phyloP scores from a whole-genome alignment of 805 yeast species.

The Starmerella kuoi region DNA sequence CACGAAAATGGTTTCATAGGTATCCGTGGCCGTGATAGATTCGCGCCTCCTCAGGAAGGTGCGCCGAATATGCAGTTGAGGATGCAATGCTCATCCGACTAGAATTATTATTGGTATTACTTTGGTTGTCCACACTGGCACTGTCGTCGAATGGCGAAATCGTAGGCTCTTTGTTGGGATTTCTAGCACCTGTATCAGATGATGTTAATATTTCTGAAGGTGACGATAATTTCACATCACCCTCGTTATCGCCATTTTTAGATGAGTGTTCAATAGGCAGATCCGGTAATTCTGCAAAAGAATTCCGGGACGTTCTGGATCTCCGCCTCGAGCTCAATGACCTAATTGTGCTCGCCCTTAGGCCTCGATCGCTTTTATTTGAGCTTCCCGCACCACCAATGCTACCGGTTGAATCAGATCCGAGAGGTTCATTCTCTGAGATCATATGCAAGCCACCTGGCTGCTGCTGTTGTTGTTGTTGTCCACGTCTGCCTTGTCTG shows the following conservation, averaged over 20 bases:
- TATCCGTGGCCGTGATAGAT: conserved; percentile 10
- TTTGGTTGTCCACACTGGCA: background rate
- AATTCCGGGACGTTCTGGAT: background rate
- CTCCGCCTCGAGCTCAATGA: background rate
- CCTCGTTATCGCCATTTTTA: too few species aligned
- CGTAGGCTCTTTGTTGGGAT: background rate
- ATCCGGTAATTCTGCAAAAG: background rate
- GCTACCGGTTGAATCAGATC: too few species aligned
- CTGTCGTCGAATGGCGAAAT: conserved; percentile 6
- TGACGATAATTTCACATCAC: too few species aligned
- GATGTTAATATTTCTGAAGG: background rate
- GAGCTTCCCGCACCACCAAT: too few species aligned
- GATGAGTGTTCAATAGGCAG: background rate
- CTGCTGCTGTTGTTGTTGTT: background rate
- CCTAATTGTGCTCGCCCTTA: too few species aligned
- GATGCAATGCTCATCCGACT: conserved; percentile 16
- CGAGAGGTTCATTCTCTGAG: background rate
- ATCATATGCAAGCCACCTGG: background rate
- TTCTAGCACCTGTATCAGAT: too few species aligned
- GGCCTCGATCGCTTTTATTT: too few species aligned
- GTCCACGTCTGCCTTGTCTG: background rate
- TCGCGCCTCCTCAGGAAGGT: conserved; percentile 22
- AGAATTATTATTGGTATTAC: too few species aligned
- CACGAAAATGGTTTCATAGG: too few species aligned
- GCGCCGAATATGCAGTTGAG: conserved; percentile 17